Conservation (phyloP, 495 filamentous ascomycete species). For the Podospora appendiculata region DNA sequence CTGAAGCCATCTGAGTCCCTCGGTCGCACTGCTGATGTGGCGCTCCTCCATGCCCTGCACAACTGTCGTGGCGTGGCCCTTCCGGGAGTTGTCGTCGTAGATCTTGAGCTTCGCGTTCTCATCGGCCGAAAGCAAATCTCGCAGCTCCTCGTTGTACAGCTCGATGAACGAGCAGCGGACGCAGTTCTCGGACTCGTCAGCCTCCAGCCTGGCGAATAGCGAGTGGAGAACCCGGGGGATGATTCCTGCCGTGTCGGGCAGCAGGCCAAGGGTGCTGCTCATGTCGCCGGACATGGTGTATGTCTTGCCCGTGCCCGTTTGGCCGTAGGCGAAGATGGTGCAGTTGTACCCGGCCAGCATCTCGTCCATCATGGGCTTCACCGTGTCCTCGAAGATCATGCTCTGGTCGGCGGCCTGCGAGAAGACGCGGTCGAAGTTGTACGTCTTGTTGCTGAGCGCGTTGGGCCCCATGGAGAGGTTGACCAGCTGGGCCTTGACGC, state of each 20-base stretch:
- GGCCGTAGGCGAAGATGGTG: slow-evolving; percentile 97
- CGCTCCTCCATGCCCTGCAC: slow-evolving; percentile 98
- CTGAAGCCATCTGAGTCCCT: slow-evolving; percentile 84
- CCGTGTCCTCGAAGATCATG: slow-evolving; percentile 91
- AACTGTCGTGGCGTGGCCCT: slow-evolving; percentile 67
- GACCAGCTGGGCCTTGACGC: slow-evolving; percentile 72
- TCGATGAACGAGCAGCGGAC: slow-evolving; percentile 99
- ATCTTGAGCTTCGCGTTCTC: slow-evolving; percentile 87
- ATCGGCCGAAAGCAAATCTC: slow-evolving; percentile 75
- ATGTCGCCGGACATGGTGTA: slow-evolving; percentile 99
- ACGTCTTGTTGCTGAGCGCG: slow-evolving; percentile 89
- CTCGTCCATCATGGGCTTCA: slow-evolving; percentile 87
- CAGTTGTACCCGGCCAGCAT: slow-evolving; percentile 97
- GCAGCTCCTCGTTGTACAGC: slow-evolving; percentile 93
- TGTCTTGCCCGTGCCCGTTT: slow-evolving; percentile 96
- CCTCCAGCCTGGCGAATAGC: slow-evolving; percentile 74
- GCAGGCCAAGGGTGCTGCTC: slow-evolving; percentile 71
- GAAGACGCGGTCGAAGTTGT: slow-evolving; percentile 95
- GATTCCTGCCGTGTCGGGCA: slow-evolving; percentile 88
- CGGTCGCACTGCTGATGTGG: slow-evolving; percentile 74
- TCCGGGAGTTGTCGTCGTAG: slow-evolving; percentile 81
- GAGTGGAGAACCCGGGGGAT: slow-evolving; percentile 84
- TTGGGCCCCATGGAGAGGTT: slow-evolving; percentile 89
- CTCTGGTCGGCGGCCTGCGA: slow-evolving; percentile 89
- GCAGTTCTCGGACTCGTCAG: slow-evolving; percentile 70